Conservation (phyloP, 2,329 filamentous ascomycete species). For the Coleophoma eucalyptorum region DNA sequence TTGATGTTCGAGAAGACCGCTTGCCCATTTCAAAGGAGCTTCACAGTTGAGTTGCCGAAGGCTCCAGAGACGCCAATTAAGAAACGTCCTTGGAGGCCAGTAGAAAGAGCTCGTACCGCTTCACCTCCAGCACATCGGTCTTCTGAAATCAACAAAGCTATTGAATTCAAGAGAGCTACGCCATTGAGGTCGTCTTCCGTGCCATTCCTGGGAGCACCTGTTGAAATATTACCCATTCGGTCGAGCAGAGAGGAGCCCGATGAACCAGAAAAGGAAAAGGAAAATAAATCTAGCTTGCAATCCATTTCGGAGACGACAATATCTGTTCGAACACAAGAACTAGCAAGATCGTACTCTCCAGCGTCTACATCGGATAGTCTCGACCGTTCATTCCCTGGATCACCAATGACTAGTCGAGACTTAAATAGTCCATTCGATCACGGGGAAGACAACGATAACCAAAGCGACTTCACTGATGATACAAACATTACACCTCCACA, state of each 20-base stretch:
- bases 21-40: slow-evolving; percentile 78
- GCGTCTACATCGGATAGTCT: no score
- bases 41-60: slow-evolving; percentile 71
- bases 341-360: no score
- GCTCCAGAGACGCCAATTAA: slow-evolving; percentile 60
- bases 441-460: slow-evolving; percentile 16
- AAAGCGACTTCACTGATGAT: slow-evolving; percentile 23
- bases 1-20: slow-evolving; percentile 84
- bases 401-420: no score
- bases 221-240: no score
- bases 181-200: neutral
- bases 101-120: slow-evolving; percentile 10
- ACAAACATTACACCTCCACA: slow-evolving; percentile 10
- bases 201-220: no score
- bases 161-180: neutral
- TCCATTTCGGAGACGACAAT: no score
- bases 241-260: no score
- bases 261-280: no score
- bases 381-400: no score
- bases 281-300: no score
- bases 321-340: no score
- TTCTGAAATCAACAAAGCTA: neutral
- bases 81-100: slow-evolving; percentile 67
- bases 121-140: neutral
- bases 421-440: neutral